Conservation (phyloP, 306 rosid genomes). For the Rosa rugosa region DNA sequence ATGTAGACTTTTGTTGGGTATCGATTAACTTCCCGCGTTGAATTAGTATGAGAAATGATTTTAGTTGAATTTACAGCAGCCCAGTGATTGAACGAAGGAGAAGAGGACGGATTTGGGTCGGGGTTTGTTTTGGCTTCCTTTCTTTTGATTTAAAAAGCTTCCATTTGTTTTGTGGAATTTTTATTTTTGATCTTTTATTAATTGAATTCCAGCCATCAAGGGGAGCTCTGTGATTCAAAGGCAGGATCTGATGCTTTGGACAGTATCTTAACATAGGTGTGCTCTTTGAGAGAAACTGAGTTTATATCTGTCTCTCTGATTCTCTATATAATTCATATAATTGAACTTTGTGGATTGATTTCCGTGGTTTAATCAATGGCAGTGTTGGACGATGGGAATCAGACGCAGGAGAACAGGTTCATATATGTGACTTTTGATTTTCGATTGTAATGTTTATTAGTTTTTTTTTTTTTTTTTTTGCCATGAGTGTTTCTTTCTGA, state of each 20-base stretch:
- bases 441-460: background rate
- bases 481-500: background rate
- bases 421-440: slow-evolving; percentile 57
- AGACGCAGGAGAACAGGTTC: slow-evolving; percentile 72
- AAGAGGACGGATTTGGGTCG: too few species aligned
- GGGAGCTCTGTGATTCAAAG: slow-evolving; percentile 58
- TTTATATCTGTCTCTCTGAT: background rate
- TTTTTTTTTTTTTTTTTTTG: too few species aligned
- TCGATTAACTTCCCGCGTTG: too few species aligned
- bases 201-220: slow-evolving; percentile 55
- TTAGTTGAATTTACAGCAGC: too few species aligned
- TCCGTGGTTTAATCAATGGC: slow-evolving; percentile 31
- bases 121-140: too few species aligned
- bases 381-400: slow-evolving; percentile 83
- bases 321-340: background rate
- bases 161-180: too few species aligned
- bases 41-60: too few species aligned
- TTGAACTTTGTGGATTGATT: slow-evolving; percentile 8
- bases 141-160: too few species aligned
- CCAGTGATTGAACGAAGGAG: too few species aligned
- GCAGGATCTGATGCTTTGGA: slow-evolving; percentile 63
- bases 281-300: background rate
- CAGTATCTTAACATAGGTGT: slow-evolving; percentile 66
- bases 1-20: too few species aligned
- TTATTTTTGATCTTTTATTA: background rate